Evolutionary conservation across 169 alveolate genomes (phyloP).

Genomic region (Perkinsus olseni): DNA sequence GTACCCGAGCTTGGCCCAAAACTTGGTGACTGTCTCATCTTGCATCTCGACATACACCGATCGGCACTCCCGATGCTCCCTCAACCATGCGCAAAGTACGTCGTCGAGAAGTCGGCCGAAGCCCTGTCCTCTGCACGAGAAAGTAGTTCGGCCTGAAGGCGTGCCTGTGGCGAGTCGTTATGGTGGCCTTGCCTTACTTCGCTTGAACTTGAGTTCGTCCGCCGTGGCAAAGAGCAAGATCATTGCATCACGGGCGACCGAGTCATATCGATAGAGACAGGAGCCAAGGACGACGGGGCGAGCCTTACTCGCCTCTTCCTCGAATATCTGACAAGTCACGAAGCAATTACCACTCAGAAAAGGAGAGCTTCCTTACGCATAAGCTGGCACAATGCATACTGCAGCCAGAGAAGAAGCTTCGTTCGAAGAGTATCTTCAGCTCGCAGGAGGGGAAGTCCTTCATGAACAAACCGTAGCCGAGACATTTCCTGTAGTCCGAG

Average conservation of each 20-base stretch:
- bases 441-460: neutral
- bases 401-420: neutral
- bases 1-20: neutral
- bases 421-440: neutral
- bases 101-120: neutral
- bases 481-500: neutral
- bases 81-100: neutral
- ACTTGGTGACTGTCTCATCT: neutral
- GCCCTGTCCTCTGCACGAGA: neutral
- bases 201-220: neutral
- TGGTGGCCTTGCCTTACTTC: neutral
- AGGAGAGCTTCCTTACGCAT: neutral
- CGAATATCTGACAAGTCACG: neutral
- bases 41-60: neutral
- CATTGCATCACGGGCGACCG: neutral
- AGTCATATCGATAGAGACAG: neutral
- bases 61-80: neutral
- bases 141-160: neutral
- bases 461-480: neutral
- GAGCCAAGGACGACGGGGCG: neutral
- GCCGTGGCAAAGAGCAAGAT: neutral
- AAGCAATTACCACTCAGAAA: neutral
- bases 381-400: neutral
- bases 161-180: neutral
- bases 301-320: neutral